Evolutionary conservation across 768 basidiomycete genomes (phyloP).

Genomic region (Candolleomyces efflorescens): DNA sequence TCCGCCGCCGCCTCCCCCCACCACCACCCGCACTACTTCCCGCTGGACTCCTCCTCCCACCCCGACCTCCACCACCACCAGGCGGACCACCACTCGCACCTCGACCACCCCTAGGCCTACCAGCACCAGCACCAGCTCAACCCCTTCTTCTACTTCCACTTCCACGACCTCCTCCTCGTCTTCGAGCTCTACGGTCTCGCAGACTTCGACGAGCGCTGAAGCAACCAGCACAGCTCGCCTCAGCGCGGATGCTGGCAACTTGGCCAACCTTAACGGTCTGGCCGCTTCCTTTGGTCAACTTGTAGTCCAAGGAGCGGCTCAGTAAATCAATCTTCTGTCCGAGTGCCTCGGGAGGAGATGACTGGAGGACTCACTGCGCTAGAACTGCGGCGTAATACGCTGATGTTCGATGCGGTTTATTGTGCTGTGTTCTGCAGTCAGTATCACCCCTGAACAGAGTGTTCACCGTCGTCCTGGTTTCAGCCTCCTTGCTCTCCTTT

Average conservation of each 20-base stretch:
- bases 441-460: no score
- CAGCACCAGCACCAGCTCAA: constrained; percentile 3
- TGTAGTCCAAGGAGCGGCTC: not conserved
- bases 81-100: no score
- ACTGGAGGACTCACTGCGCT: not conserved
- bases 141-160: constrained; percentile 11
- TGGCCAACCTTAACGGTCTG: not conserved
- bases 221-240: not conserved
- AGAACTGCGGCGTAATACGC: no score
- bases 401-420: no score
- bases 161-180: constrained; percentile 15
- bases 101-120: no score
- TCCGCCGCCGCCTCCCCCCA: constrained; percentile 18
- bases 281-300: not conserved
- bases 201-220: not conserved
- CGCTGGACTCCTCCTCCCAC: not conserved
- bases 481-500: no score
- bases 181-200: constrained; percentile 9
- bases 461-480: no score
- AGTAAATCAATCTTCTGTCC: not conserved
- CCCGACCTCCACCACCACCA: constrained; percentile 16
- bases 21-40: constrained; percentile 16
- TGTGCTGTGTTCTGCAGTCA: no score
- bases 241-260: not conserved
- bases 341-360: not conserved